Evolutionary conservation across 176 grass and related monocot species (phyloP), one percentile per base, ranked within the genome.

Genomic region (Cenchrus fungigraminus): DNA sequence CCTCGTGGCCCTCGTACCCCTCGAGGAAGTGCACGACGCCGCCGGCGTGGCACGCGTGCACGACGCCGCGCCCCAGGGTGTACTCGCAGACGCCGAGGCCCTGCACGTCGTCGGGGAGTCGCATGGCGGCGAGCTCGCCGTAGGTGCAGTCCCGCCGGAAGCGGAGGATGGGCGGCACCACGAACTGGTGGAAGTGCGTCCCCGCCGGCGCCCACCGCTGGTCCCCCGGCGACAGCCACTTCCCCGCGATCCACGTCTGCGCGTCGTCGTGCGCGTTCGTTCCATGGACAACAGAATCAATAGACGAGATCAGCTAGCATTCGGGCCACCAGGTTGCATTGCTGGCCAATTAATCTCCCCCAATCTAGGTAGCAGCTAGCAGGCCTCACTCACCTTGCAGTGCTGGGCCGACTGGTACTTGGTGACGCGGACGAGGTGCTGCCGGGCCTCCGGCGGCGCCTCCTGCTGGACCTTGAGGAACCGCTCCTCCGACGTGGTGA

Each of bases 191-290:
- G 84, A 94, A 91, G 77, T 91, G 89, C 19, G 89, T 94, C 12
- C 92, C 92, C 47, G 87, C 63, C 20, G 89, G 80, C 14, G 92
- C 87, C 80, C 89, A 89, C 58, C 6, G 54, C 50, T 94, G 92
- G 50, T 94, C 84, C 58, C 34, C 44, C 20, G 81, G 83, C n/a
- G 84, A 79, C 28, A 91, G 56, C 92, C 92, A 94, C 83, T 94
- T 91, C 19, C 89, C 92, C n/a, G 87, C 87, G 29, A 94, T 89
- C 92, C 92, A 94, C 84, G 92, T 85, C 92, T 94, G 65, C 20
- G 20, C 49, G 4, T 40, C 37, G 37, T 40, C 37, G 37, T 40
- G 37, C 37, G 37, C 37, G 37, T 40, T 40, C 37, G 37, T 40
- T 40, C 37, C 37, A 3, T 4, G 37, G 37, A 40, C 37, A 40